Conservation (phyloP, 768 basidiomycete species). For the Pulveroboletus sp. region DNA sequence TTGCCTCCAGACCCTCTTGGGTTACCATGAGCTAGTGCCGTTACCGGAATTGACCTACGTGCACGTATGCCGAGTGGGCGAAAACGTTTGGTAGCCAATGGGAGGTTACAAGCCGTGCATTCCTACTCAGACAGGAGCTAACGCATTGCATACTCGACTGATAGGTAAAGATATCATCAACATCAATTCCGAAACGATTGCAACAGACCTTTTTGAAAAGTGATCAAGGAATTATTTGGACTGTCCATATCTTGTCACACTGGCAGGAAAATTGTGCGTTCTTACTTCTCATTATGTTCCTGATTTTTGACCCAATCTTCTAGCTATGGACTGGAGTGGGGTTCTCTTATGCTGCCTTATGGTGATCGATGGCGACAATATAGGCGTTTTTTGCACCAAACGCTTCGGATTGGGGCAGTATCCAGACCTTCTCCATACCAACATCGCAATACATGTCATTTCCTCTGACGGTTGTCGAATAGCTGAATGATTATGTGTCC, state of each 20-base stretch:
- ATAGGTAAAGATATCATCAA: slow-evolving; percentile 21
- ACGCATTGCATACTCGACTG: neutral
- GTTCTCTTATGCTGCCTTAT: neutral
- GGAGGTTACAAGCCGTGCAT: neutral
- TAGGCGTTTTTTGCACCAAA: slow-evolving; percentile 14
- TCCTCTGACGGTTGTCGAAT: neutral
- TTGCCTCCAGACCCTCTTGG: slow-evolving; percentile 1
- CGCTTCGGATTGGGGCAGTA: neutral
- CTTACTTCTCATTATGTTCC: neutral
- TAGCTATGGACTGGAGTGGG: slow-evolving; percentile 3
- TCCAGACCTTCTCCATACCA: neutral
- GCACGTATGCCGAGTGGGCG: neutral
- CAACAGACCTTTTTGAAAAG: slow-evolving; percentile 36
- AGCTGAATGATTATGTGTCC: neutral
- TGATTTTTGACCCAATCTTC: neutral
- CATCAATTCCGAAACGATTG: slow-evolving; percentile 32
- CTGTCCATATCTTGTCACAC: slow-evolving; percentile 6
- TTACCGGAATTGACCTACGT: neutral
- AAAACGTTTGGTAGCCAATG: neutral
- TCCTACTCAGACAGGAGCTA: too few relatives aligned
- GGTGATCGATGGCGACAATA: slow-evolving; percentile 13
- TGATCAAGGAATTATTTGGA: slow-evolving; percentile 37
- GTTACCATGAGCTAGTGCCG: neutral
- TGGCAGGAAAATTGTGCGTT: slow-evolving; percentile 6
- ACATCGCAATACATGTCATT: slow-evolving; percentile 1